phyloP scores from a whole-genome alignment of 2,329 filamentous ascomycete species.

The Capronia americana region DNA sequence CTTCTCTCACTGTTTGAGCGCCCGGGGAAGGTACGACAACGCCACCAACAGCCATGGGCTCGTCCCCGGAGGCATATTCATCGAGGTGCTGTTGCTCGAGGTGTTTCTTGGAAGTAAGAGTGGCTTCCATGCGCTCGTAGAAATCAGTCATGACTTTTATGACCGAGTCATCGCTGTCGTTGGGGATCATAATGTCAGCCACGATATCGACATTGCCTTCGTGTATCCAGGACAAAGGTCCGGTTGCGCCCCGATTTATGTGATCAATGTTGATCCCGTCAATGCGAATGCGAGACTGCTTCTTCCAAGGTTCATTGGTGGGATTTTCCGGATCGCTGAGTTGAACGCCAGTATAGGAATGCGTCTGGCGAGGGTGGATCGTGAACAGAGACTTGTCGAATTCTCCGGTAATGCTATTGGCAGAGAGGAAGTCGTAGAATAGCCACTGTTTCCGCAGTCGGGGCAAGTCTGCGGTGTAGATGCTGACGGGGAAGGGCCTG shows the following conservation, averaged over 20 bases:
- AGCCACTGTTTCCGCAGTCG: slow-evolving; percentile 94
- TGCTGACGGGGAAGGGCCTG: slow-evolving; percentile 92
- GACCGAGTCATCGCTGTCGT: slow-evolving; percentile 84
- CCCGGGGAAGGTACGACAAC: slow-evolving; percentile 7
- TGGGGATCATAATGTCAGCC: slow-evolving; percentile 91
- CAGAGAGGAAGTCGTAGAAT: slow-evolving; percentile 95
- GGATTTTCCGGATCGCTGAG: slow-evolving; percentile 54
- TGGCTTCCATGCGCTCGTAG: slow-evolving; percentile 90
- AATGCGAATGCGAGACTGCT: slow-evolving; percentile 89
- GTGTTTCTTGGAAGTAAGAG: slow-evolving; percentile 32
- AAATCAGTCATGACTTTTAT: slow-evolving; percentile 96
- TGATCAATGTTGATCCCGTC: slow-evolving; percentile 95
- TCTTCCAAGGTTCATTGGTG: slow-evolving; percentile 81
- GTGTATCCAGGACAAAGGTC: slow-evolving; percentile 96
- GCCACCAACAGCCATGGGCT: slow-evolving; percentile 31
- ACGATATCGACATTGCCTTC: slow-evolving; percentile 97
- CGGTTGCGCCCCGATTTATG: slow-evolving; percentile 88
- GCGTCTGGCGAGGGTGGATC: slow-evolving; percentile 90
- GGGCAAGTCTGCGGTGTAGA: slow-evolving; percentile 93
- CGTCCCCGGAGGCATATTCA: slow-evolving; percentile 2
- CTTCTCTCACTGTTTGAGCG: slow-evolving; percentile 43
- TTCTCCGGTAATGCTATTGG: slow-evolving; percentile 93
- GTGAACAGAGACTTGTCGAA: slow-evolving; percentile 97
- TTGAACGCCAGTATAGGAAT: slow-evolving; percentile 73
- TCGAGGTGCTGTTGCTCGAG: slow-evolving; percentile 25